Conservation (phyloP, 169 alveolate genomes). For the Eimeria acervulina region DNA sequence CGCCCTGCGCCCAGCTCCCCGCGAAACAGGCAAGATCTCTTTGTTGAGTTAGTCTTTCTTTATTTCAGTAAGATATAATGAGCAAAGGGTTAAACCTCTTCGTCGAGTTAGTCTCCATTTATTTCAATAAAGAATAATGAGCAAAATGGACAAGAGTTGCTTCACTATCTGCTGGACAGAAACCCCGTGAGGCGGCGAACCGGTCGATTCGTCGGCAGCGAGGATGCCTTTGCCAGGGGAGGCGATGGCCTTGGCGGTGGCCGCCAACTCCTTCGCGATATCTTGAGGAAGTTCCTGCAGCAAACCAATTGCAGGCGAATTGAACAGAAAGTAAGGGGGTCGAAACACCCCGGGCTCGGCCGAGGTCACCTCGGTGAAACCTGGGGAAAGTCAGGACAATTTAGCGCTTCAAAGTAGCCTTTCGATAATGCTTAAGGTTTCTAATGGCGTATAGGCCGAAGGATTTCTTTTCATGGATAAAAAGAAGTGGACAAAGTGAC, state of each 20-base stretch:
- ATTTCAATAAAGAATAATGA: no score
- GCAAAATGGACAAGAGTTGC: neutral
- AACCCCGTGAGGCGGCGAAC: conserved; percentile 10
- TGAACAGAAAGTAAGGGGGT: neutral
- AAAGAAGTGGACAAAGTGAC: neutral
- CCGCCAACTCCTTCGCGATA: conserved; percentile 84
- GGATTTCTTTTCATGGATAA: neutral
- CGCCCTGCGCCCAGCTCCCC: no score
- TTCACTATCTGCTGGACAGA: neutral
- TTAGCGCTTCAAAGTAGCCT: neutral
- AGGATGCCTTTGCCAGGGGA: conserved; percentile 98
- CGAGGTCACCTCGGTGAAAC: neutral
- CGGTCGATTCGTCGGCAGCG: conserved; percentile 99
- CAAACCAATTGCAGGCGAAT: neutral
- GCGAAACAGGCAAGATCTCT: no score
- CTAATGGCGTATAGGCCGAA: no score
- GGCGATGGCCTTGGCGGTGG: conserved; percentile 84
- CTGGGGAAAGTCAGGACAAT: neutral
- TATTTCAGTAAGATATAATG: no score
- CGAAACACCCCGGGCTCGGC: neutral
- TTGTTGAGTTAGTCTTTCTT: no score
- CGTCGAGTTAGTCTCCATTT: neutral
- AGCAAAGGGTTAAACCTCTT: no score
- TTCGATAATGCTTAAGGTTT: no score
- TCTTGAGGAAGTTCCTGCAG: conserved; percentile 75